phyloP scores from a whole-genome alignment of 2,329 filamentous ascomycete genomes.

The Colletotrichum nymphaeae region DNA sequence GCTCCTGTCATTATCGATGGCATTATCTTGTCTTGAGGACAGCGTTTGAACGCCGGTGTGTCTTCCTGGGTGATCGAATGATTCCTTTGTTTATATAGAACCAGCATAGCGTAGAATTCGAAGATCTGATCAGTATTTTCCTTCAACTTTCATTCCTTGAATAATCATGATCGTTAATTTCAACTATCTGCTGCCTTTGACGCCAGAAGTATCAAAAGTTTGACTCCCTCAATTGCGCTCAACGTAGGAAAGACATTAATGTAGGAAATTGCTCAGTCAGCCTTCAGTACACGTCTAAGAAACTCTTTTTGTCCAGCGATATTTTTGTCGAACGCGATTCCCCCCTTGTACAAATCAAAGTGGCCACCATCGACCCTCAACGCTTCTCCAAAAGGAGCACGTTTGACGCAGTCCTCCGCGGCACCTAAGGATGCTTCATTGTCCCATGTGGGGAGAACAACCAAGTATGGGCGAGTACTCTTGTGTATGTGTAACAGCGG shows the following conservation, averaged over 20 bases:
- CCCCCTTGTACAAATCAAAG: constrained; percentile 21
- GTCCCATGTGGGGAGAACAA: constrained; percentile 28
- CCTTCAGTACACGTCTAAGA: constrained; percentile 5
- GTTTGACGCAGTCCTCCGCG: constrained; percentile 20
- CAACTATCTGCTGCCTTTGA: background rate
- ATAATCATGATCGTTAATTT: no score
- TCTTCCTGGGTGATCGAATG: no score
- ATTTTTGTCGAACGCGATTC: constrained; percentile 20
- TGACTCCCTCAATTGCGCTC: background rate
- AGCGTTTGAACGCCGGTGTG: background rate
- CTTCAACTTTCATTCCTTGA: no score
- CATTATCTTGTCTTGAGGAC: background rate
- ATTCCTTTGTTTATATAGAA: no score
- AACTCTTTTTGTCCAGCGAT: constrained; percentile 14
- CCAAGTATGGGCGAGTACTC: constrained; percentile 12
- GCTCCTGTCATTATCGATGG: background rate
- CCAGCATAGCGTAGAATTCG: no score
- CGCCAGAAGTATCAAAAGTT: background rate
- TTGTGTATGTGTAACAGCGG: constrained; percentile 20
- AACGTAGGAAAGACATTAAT: background rate
- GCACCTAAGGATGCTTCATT: constrained; percentile 21
- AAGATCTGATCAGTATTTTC: no score
- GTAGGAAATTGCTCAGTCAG: background rate
- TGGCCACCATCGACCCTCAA: constrained; percentile 19
- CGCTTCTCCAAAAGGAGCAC: constrained; percentile 18